phyloP scores from a whole-genome alignment of 805 yeast species.

The Yamadazyma endophytica region DNA sequence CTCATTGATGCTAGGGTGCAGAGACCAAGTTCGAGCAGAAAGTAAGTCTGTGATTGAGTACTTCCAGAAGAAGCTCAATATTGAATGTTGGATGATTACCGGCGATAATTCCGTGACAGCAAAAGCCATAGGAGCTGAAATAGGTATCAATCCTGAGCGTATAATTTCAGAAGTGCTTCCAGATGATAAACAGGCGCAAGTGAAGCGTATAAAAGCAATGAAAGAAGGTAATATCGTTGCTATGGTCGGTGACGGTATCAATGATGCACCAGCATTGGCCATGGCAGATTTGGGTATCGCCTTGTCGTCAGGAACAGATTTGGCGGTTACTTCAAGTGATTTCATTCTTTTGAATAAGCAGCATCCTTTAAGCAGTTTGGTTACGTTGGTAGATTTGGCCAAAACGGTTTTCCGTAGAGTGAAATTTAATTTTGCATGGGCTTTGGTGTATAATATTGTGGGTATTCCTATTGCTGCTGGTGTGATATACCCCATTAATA shows the following conservation, averaged over 20 bases:
- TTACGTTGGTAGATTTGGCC: constrained; percentile 52
- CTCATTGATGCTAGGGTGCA: constrained; percentile 50
- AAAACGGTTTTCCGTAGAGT: constrained; percentile 49
- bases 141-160: constrained; percentile 47
- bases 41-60: constrained; percentile 44
- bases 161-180: constrained; percentile 73
- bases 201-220: constrained; percentile 48
- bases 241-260: constrained; percentile 83
- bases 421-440: constrained; percentile 57
- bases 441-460: constrained; percentile 50
- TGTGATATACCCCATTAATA: constrained; percentile 52
- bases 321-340: constrained; percentile 71
- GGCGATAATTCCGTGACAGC: constrained; percentile 74
- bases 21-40: constrained; percentile 61
- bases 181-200: constrained; percentile 61
- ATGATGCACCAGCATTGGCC: constrained; percentile 78
- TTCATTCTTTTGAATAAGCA: constrained; percentile 59
- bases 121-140: constrained; percentile 55
- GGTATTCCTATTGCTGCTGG: constrained; percentile 69
- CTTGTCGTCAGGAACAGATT: constrained; percentile 69
- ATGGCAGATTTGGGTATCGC: constrained; percentile 77
- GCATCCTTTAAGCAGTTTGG: constrained; percentile 47
- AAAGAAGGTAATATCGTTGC: constrained; percentile 43
- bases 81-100: constrained; percentile 70
- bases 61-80: constrained; percentile 35